Percentiles rank a stretch among this genome's conserved stretches.
Conservation (phyloP, 2,329 filamentous ascomycete genomes). For the Clathrospora elynae region DNA sequence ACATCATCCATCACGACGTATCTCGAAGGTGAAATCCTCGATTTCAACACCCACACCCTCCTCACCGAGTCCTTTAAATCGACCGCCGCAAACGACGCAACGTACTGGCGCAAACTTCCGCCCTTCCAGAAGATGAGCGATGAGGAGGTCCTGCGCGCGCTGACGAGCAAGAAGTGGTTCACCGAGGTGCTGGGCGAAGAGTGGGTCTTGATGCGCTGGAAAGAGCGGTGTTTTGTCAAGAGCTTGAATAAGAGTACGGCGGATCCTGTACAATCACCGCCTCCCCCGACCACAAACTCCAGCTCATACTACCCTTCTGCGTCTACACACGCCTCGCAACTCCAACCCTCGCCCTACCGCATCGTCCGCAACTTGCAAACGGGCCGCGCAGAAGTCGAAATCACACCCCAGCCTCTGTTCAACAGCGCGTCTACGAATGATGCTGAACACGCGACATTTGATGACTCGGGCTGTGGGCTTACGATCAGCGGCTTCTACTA, state of each 20-base stretch:
- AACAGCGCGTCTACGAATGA: slow-evolving; percentile 13
- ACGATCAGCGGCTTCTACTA: slow-evolving; percentile 63
- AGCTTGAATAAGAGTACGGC: slow-evolving; percentile 29
- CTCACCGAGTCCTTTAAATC: slow-evolving; percentile 57
- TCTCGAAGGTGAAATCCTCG: slow-evolving; percentile 71
- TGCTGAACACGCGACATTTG: slow-evolving; percentile 33
- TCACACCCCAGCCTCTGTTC: slow-evolving; percentile 12
- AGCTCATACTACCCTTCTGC: neutral
- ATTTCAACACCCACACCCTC: slow-evolving; percentile 59
- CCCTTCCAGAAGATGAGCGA: slow-evolving; percentile 50
- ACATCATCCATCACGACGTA: slow-evolving; percentile 64
- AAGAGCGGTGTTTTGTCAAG: slow-evolving; percentile 58
- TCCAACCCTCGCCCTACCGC: slow-evolving; percentile 20
- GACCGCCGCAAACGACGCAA: slow-evolving; percentile 52
- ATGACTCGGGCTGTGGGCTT: slow-evolving; percentile 51
- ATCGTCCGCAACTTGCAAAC: slow-evolving; percentile 23
- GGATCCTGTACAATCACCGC: slow-evolving; percentile 20
- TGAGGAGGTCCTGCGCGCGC: slow-evolving; percentile 50
- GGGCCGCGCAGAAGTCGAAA: slow-evolving; percentile 21
- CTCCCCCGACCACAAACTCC: slow-evolving; percentile 11
- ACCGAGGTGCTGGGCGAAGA: slow-evolving; percentile 48
- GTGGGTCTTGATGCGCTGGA: slow-evolving; percentile 64
- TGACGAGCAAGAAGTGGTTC: slow-evolving; percentile 50
- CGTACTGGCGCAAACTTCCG: slow-evolving; percentile 56
- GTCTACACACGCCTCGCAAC: slow-evolving; percentile 7